Conservation (phyloP, 2,329 filamentous ascomycete species). For the Zymoseptoria ardabiliae region DNA sequence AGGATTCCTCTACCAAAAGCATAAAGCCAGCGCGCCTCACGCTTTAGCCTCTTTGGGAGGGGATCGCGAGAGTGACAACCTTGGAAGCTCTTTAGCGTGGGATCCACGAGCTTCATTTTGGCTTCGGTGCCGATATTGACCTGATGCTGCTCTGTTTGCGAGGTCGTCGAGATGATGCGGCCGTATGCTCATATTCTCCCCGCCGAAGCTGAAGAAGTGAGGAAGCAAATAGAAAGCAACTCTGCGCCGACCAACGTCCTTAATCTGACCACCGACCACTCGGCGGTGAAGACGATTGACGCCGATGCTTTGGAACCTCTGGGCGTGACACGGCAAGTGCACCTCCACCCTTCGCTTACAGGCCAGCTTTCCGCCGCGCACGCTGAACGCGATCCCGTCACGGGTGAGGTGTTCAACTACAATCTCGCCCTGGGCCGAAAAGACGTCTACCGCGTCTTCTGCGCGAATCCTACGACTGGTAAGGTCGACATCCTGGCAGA, state of each 20-base stretch:
- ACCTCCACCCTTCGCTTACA: conserved; percentile 59
- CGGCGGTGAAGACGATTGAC: conserved; percentile 56
- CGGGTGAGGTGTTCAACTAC: conserved; percentile 73
- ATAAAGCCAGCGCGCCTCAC: neutral
- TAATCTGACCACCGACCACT: conserved; percentile 53
- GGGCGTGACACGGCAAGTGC: conserved; percentile 51
- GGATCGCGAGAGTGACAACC: neutral
- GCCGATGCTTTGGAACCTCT: conserved; percentile 66
- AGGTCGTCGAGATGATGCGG: neutral
- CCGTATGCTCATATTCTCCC: neutral
- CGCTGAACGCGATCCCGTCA: conserved; percentile 61
- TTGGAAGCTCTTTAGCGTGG: neutral
- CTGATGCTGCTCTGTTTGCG: neutral
- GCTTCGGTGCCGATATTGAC: neutral
- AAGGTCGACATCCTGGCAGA: conserved; percentile 64
- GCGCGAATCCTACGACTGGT: conserved; percentile 54
- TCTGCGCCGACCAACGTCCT: conserved; percentile 27
- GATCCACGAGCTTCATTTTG: neutral
- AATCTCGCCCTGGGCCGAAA: conserved; percentile 59
- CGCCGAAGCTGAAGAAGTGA: neutral
- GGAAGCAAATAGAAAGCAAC: neutral
- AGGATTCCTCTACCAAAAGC: neutral
- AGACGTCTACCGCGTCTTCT: conserved; percentile 62
- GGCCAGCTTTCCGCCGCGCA: conserved; percentile 65
- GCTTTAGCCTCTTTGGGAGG: neutral